Base-by-base conservation (phyloP, 805 yeast genomes). In the Priceomyces carsonii region DNA sequence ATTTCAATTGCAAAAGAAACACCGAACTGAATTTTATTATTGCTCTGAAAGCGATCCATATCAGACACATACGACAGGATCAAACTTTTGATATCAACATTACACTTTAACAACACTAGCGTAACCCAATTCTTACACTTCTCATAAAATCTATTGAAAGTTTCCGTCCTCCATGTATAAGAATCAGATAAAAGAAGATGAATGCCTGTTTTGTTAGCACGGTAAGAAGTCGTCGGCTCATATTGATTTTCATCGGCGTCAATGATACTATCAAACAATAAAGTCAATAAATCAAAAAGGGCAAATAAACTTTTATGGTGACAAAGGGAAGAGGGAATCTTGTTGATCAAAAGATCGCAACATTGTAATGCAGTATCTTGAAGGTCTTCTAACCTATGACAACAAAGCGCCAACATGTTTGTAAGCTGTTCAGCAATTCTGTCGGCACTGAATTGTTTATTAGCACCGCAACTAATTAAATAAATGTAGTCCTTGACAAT, bases 1-100 rank as follows among this genome's bases (percentile, higher is more conserved):
- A 88, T 75, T 45, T 86, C 93, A 39, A 90, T 65, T 0, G 99
- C 98, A 69, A 91, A 86, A 0, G 95, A 82, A 32, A 89, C 82
- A 36, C 98, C 98, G 50, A 75, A 80, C 38, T 85, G 82, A 26
- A 85, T 73, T 22, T 53, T 33, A 29, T 45, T 40, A 18, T 37
- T 34, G 9, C 43, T 37, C 32, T 45, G 56, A 23, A 44, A 48
- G 50, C 46, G 64, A 48, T 57, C 72, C 45, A 56, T 53, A 20
- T 46, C 59, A 1, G 87, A 72, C 3, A 89, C 77, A 51, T 91
- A 93, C 0, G 83, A 69, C 50, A 86, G 93, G 30, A 93, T 67
- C 44, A 91, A 67, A 28, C 88, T 78, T 56, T 85, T 89, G 55
- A 85, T 74, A 49, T 90, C 96, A 33, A 78, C 77, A 28, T 79